Percentiles rank a stretch among this genome's conserved stretches.
Evolutionary conservation across 73 alveolate species (phyloP).

Genomic region (Symbiodinium pilosum): DNA sequence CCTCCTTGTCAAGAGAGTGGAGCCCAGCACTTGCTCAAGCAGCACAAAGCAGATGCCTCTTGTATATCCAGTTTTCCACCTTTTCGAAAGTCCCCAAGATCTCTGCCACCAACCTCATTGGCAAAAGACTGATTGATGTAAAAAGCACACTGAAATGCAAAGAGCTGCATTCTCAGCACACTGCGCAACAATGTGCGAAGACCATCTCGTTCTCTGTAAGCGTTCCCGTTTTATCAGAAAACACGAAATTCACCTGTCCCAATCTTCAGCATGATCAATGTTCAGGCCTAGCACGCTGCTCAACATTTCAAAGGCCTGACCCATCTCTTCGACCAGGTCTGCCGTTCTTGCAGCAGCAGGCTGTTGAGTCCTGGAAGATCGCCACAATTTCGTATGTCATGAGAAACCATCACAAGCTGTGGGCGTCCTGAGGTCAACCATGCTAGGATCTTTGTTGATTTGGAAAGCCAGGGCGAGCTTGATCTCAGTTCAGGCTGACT

Average conservation of each 20-base stretch:
- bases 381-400: too few relatives aligned
- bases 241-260: constrained; percentile 98
- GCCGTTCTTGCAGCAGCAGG: constrained; percentile 99
- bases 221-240: constrained; percentile 99
- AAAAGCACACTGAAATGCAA: not conserved
- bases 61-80: constrained; percentile 33
- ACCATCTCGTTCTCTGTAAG: constrained; percentile 99
- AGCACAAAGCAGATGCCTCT: not conserved
- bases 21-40: not conserved
- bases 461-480: constrained; percentile 71
- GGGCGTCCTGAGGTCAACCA: constrained; percentile 89
- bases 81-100: constrained; percentile 78
- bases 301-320: constrained; percentile 96
- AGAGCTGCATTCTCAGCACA: constrained; percentile 14
- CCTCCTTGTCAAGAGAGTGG: not conserved
- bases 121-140: not conserved
- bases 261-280: not conserved
- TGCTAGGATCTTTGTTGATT: constrained; percentile 56
- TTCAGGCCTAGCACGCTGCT: not conserved
- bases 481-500: not conserved
- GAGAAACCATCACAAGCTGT: too few relatives aligned
- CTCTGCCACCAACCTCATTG: constrained; percentile 3
- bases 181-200: constrained; percentile 98
- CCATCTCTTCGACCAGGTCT: constrained; percentile 99
- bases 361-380: constrained; percentile 97